Evolutionary conservation across 2,329 filamentous ascomycete genomes (phyloP).

Genomic region (Paraphaeosphaeria minitans): DNA sequence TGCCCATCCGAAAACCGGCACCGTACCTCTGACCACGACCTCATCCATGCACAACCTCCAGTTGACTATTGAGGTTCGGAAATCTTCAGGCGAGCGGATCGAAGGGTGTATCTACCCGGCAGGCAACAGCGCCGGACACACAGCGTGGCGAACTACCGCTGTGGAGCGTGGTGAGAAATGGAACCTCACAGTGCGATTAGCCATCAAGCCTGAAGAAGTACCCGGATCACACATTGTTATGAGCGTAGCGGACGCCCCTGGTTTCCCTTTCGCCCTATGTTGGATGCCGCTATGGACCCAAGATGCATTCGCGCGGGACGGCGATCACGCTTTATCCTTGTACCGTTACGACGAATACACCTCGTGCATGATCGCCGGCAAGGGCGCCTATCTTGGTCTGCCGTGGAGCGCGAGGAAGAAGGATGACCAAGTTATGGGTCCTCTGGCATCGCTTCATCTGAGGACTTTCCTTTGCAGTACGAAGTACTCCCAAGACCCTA

Average conservation of each 20-base stretch:
- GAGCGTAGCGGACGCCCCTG: slow-evolving; percentile 84
- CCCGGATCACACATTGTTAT: slow-evolving; percentile 84
- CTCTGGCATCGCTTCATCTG: slow-evolving; percentile 77
- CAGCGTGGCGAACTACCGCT: slow-evolving; percentile 86
- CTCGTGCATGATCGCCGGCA: slow-evolving; percentile 72
- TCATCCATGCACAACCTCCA: slow-evolving; percentile 77
- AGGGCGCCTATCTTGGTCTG: slow-evolving; percentile 83
- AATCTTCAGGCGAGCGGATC: slow-evolving; percentile 76
- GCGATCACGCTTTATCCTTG: slow-evolving; percentile 76
- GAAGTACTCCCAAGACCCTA: slow-evolving; percentile 88
- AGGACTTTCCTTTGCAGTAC: slow-evolving; percentile 94
- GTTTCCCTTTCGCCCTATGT: slow-evolving; percentile 86
- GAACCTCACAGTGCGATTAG: slow-evolving; percentile 85
- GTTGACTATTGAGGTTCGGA: slow-evolving; percentile 85
- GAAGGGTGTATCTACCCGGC: slow-evolving; percentile 87
- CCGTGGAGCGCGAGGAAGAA: slow-evolving; percentile 80
- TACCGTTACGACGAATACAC: slow-evolving; percentile 94
- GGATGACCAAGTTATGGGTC: slow-evolving; percentile 75
- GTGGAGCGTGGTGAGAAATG: slow-evolving; percentile 79
- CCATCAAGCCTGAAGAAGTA: slow-evolving; percentile 79
- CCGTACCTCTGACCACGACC: slow-evolving; percentile 71
- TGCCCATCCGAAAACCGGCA: slow-evolving; percentile 77
- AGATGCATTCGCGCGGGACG: slow-evolving; percentile 87
- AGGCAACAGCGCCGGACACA: slow-evolving; percentile 78
- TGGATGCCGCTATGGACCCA: slow-evolving; percentile 95